These are phyloP conservation scores for Agrocybe praecox DNA, from an alignment of 768 basidiomycete species.

Conservation along the genomic window DNA sequence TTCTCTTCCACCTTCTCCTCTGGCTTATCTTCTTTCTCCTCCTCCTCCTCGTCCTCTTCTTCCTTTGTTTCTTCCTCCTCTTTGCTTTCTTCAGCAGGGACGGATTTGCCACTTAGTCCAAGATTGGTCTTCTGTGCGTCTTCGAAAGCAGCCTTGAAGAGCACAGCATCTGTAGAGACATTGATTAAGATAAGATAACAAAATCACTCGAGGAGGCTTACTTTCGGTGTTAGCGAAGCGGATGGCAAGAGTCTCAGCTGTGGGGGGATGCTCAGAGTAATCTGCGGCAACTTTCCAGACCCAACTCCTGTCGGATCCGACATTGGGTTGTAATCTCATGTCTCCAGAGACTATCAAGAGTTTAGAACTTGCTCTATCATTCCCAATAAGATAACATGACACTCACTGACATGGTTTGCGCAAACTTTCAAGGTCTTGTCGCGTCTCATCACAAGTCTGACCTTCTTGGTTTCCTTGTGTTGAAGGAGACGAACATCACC, in stretches of 20 bases:
- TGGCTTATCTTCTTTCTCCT: slow-evolving; percentile 30
- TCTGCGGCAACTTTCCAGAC: slow-evolving; percentile 98
- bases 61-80: slow-evolving; percentile 25
- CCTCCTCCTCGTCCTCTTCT: slow-evolving; percentile 25
- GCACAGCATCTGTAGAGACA: slow-evolving; percentile 64
- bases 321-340: slow-evolving; percentile 96
- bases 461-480: slow-evolving; percentile 88
- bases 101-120: slow-evolving; percentile 30
- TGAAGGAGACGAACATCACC: slow-evolving; percentile 92
- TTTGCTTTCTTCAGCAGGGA: slow-evolving; percentile 28
- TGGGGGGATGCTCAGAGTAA: slow-evolving; percentile 88
- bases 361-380: not conserved
- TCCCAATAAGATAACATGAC: slow-evolving; percentile 26
- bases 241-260: slow-evolving; percentile 95
- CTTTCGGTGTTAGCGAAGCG: slow-evolving; percentile 97
- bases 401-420: slow-evolving; percentile 92
- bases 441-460: slow-evolving; percentile 97
- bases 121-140: slow-evolving; percentile 75
- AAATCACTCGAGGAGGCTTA: slow-evolving; percentile 41
- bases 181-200: not conserved
- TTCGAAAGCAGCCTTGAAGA: slow-evolving; percentile 92
- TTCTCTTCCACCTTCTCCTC: slow-evolving; percentile 32
- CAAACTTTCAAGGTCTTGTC: slow-evolving; percentile 99
- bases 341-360: slow-evolving; percentile 69
- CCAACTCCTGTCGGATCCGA: slow-evolving; percentile 99